These are phyloP conservation scores for Microbotryum scabiosae DNA, from an alignment of 1,284 basidiomycete genomes.

Conservation along the genomic window DNA sequence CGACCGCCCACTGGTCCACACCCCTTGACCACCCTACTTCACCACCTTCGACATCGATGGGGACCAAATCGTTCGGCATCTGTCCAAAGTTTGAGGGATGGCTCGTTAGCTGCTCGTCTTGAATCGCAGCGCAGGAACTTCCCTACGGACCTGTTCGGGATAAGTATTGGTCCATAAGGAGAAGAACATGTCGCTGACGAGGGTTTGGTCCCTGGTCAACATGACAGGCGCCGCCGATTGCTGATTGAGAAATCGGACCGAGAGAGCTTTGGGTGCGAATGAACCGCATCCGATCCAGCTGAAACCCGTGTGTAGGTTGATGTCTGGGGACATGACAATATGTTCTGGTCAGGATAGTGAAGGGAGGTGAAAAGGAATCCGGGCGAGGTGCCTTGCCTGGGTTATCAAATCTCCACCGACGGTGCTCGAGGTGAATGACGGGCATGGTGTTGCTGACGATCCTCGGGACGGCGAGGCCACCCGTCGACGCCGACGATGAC, in stretches of 20 bases:
- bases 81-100: background rate
- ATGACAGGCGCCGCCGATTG: constrained; percentile 12
- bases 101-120: background rate
- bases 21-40: constrained; percentile 20
- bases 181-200: constrained; percentile 29
- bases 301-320: constrained; percentile 28
- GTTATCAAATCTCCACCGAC: constrained; percentile 27
- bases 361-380: background rate
- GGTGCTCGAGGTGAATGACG: constrained; percentile 22
- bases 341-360: background rate
- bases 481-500: constrained; percentile 1
- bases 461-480: background rate
- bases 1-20: constrained; percentile 17
- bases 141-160: constrained; percentile 21
- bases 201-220: constrained; percentile 8
- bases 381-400: constrained; percentile 4
- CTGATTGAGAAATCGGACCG: constrained; percentile 22
- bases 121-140: background rate
- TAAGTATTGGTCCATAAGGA: constrained; percentile 32
- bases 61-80: constrained; percentile 20
- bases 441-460: constrained; percentile 25
- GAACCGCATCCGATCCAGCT: constrained; percentile 26
- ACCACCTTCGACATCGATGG: constrained; percentile 27
- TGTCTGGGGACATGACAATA: background rate
- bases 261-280: constrained; percentile 19